Percentiles rank a stretch among this genome's conserved stretches.
Conservation (phyloP, 768 basidiomycete species). For the Amyloporia xantha region DNA sequence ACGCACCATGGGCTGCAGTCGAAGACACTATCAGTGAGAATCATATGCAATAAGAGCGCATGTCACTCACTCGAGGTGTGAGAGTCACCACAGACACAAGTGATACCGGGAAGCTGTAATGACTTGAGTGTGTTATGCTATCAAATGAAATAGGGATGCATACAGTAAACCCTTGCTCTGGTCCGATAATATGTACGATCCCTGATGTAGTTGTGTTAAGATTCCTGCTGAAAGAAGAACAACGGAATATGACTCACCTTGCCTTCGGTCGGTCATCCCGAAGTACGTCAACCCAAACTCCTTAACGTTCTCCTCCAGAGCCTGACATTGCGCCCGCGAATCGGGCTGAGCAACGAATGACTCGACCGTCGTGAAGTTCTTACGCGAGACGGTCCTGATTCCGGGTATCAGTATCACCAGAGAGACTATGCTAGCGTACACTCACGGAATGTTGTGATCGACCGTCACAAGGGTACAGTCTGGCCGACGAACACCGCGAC, state of each 20-base stretch:
- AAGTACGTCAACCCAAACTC: constrained; percentile 63
- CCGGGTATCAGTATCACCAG: not conserved
- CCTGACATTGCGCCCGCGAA: constrained; percentile 48
- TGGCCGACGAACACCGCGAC: constrained; percentile 50
- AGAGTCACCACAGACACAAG: constrained; percentile 57
- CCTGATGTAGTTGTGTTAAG: constrained; percentile 21
- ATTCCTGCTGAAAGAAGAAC: no score
- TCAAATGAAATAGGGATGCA: constrained; percentile 4
- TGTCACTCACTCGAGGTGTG: constrained; percentile 49
- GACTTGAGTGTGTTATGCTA: not conserved
- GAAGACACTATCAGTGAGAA: not conserved
- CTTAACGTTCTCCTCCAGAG: constrained; percentile 60
- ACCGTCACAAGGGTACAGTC: constrained; percentile 61
- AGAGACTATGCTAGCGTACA: constrained; percentile 2
- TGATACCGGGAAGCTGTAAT: constrained; percentile 37
- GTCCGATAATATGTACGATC: constrained; percentile 58
- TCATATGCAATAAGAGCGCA: not conserved
- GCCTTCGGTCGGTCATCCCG: constrained; percentile 58
- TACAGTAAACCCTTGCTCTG: constrained; percentile 59
- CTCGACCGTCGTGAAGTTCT: constrained; percentile 41
- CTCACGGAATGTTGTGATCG: constrained; percentile 53
- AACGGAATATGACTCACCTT: constrained; percentile 38
- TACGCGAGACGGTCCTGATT: constrained; percentile 40
- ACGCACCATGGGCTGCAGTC: constrained; percentile 61
- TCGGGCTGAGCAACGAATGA: constrained; percentile 53